Percentiles rank a stretch among this genome's conserved stretches.
These are phyloP conservation scores for Fusarium sp. DNA, from an alignment of 2,329 filamentous ascomycete genomes.

Conservation along the genomic window DNA sequence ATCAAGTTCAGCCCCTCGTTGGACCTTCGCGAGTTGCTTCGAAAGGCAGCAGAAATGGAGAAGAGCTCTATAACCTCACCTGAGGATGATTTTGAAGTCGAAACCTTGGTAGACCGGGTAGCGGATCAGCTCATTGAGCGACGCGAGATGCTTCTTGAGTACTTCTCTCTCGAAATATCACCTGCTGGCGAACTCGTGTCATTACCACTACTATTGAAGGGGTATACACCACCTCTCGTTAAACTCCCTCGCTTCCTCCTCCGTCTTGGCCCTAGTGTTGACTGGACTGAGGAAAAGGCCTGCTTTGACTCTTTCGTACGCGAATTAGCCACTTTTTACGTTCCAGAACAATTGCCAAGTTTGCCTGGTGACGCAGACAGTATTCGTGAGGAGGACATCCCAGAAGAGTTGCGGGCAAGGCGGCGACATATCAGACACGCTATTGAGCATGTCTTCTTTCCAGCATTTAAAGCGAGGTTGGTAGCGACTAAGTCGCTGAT, in stretches of 20 bases:
- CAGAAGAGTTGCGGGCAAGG: conserved; percentile 63
- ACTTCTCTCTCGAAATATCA: conserved; percentile 87
- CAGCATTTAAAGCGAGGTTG: conserved; percentile 82
- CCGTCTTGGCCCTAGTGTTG: conserved; percentile 83
- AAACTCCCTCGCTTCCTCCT: conserved; percentile 92
- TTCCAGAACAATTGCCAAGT: conserved; percentile 81
- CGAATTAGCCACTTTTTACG: conserved; percentile 90
- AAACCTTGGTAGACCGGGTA: conserved; percentile 71
- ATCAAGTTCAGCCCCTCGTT: conserved; percentile 83
- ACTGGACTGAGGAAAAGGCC: conserved; percentile 83
- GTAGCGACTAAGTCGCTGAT: conserved; percentile 83
- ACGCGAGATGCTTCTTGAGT: conserved; percentile 88
- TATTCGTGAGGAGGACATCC: conserved; percentile 49
- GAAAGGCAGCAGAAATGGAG: conserved; percentile 77
- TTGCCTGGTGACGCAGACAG: conserved; percentile 46
- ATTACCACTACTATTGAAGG: conserved; percentile 86
- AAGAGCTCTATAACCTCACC: conserved; percentile 53
- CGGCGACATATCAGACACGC: conserved; percentile 75
- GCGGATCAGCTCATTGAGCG: conserved; percentile 74
- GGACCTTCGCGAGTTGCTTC: conserved; percentile 73
- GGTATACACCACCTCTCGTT: conserved; percentile 83
- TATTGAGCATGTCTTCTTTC: conserved; percentile 88
- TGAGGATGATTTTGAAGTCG: conserved; percentile 70
- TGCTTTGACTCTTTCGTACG: conserved; percentile 88
- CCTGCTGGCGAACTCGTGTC: conserved; percentile 77